These are phyloP conservation scores for Pinus albicaulis DNA, from an alignment of 75 land plant species.

Conservation along the genomic window DNA sequence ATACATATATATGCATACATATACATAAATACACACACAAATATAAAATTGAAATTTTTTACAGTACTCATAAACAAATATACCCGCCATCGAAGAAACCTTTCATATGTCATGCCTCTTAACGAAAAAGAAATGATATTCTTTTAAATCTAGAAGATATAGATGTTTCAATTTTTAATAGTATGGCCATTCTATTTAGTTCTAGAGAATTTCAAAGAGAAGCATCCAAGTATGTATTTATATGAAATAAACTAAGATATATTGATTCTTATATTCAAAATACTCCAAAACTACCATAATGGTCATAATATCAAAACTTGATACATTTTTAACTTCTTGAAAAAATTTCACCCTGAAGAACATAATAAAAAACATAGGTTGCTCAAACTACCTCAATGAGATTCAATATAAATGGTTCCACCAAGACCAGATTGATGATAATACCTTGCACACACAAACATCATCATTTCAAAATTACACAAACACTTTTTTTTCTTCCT, in stretches of 20 bases:
- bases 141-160: not conserved
- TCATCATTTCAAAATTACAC: not conserved
- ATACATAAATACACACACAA: too few species aligned
- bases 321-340: not conserved
- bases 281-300: not conserved
- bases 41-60: too few species aligned
- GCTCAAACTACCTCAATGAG: conserved; percentile 67
- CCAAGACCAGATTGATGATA: conserved; percentile 90
- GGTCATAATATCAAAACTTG: not conserved
- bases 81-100: not conserved
- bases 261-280: not conserved
- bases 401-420: conserved; percentile 95
- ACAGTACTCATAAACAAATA: not conserved
- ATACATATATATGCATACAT: too few species aligned
- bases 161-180: not conserved
- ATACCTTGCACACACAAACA: conserved; percentile 57
- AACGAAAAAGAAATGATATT: not conserved
- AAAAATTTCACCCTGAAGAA: not conserved
- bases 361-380: not conserved
- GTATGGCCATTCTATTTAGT: not conserved
- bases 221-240: too few species aligned
- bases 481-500: too few species aligned
- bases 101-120: not conserved
- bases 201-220: not conserved
- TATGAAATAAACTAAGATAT: too few species aligned